Evolutionary conservation across 2,329 filamentous ascomycete genomes (phyloP).

Genomic region (Xylaria sp.): DNA sequence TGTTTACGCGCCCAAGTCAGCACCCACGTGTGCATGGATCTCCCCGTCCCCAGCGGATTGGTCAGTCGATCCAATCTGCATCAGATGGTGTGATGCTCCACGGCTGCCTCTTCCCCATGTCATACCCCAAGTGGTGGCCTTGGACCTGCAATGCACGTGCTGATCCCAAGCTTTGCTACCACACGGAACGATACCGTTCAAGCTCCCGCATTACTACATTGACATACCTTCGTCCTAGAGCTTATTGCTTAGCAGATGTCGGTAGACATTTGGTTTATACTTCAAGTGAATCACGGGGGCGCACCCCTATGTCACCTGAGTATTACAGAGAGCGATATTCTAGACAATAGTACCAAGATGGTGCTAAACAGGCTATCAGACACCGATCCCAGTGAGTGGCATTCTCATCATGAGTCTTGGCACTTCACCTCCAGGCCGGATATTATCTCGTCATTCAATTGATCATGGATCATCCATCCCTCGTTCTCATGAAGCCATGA

Average conservation of each 20-base stretch:
- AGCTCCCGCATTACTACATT: not conserved
- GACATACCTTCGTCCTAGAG: not conserved
- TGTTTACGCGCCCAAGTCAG: conserved; percentile 57
- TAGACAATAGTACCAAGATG: conserved; percentile 12
- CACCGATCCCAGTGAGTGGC: conserved; percentile 13
- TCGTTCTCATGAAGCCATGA: conserved; percentile 28
- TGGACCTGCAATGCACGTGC: conserved; percentile 22
- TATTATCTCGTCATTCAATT: conserved; percentile 22
- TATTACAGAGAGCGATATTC: conserved; percentile 1
- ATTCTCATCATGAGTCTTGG: not conserved
- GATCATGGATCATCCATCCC: conserved; percentile 21
- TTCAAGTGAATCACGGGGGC: not conserved
- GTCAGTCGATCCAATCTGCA: conserved; percentile 30
- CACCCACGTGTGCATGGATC: conserved; percentile 47
- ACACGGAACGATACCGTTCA: conserved; percentile 13
- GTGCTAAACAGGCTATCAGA: not conserved
- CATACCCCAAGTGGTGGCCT: conserved; percentile 30
- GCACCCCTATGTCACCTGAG: not conserved
- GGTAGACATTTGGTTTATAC: not conserved
- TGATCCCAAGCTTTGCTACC: conserved; percentile 14
- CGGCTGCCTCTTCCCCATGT: conserved; percentile 34
- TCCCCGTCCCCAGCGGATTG: conserved; percentile 32
- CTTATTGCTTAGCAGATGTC: not conserved
- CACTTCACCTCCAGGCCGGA: conserved; percentile 4
- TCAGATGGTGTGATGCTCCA: conserved; percentile 36